Conservation (phyloP, 2,329 filamentous ascomycete genomes). For the Cordyceps sp. region DNA sequence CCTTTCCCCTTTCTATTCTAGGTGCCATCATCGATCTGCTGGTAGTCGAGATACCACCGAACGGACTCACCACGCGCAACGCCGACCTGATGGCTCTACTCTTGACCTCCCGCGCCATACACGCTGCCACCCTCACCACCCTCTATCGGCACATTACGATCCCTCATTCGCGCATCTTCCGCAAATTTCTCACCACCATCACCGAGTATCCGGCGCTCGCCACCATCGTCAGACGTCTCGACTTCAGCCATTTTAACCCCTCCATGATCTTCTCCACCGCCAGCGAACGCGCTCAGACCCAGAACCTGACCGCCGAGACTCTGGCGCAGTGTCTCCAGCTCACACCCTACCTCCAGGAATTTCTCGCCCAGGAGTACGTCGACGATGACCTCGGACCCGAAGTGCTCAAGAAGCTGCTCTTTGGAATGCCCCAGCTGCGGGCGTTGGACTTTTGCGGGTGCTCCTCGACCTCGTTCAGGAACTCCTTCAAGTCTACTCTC, state of each 20-base stretch:
- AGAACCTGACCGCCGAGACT: conserved; percentile 60
- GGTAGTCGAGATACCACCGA: conserved; percentile 53
- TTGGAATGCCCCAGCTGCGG: conserved; percentile 43
- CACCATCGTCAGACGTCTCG: conserved; percentile 59
- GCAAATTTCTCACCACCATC: conserved; percentile 61
- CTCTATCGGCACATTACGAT: conserved; percentile 69
- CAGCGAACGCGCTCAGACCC: conserved; percentile 56
- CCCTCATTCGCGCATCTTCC: conserved; percentile 69
- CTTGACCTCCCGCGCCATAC: conserved; percentile 57
- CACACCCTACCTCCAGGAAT: conserved; percentile 59
- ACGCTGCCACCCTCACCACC: conserved; percentile 55
- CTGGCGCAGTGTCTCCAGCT: conserved; percentile 55
- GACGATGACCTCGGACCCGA: conserved; percentile 56
- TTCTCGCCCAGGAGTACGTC: conserved; percentile 65
- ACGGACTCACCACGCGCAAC: conserved; percentile 60
- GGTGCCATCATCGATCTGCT: conserved; percentile 61
- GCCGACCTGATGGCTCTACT: conserved; percentile 62
- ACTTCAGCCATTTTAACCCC: conserved; percentile 78
- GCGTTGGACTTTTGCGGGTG: conserved; percentile 67
- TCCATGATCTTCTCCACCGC: conserved; percentile 60
- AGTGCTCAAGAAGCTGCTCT: conserved; percentile 56
- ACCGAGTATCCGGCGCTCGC: conserved; percentile 50
- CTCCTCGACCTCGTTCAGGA: conserved; percentile 50
- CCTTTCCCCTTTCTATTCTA: conserved; percentile 13
- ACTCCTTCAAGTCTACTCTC: conserved; percentile 42